Evolutionary conservation across 257 asterid species (phyloP).

Genomic region (Jasminum sambac): DNA sequence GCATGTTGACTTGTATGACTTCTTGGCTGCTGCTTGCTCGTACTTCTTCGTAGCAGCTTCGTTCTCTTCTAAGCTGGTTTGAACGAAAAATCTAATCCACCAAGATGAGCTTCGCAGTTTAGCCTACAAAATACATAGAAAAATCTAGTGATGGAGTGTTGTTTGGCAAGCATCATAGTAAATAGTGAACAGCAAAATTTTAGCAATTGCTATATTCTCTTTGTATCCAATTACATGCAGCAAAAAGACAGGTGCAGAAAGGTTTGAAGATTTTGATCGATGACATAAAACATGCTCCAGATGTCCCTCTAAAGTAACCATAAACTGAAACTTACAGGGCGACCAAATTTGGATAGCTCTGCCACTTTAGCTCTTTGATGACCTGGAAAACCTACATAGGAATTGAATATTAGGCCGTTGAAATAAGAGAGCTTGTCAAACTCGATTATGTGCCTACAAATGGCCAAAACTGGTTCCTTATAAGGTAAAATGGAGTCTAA

Average conservation of each 20-base stretch:
- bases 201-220: not conserved
- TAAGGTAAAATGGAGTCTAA: not conserved
- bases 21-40: constrained; percentile 62
- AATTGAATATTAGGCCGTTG: constrained; percentile 1
- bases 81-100: constrained; percentile 84
- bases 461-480: constrained; percentile 1
- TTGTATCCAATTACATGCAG: constrained; percentile 3
- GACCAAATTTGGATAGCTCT: constrained; percentile 86
- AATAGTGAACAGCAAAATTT: not conserved
- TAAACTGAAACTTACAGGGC: constrained; percentile 57
- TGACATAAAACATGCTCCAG: not conserved
- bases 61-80: constrained; percentile 77
- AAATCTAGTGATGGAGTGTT: not conserved
- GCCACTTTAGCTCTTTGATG: constrained; percentile 59
- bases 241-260: not conserved
- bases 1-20: constrained; percentile 56
- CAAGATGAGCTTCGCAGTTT: constrained; percentile 79
- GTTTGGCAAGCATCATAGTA: constrained; percentile 2
- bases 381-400: constrained; percentile 66
- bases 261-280: not conserved
- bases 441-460: not conserved
- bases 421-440: not conserved
- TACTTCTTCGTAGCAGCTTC: constrained; percentile 73
- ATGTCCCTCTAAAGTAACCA: not conserved
- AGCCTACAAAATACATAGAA: constrained; percentile 43